phyloP scores from a whole-genome alignment of 352 stramenopile genomes.

The Globisporangium viniferum region DNA sequence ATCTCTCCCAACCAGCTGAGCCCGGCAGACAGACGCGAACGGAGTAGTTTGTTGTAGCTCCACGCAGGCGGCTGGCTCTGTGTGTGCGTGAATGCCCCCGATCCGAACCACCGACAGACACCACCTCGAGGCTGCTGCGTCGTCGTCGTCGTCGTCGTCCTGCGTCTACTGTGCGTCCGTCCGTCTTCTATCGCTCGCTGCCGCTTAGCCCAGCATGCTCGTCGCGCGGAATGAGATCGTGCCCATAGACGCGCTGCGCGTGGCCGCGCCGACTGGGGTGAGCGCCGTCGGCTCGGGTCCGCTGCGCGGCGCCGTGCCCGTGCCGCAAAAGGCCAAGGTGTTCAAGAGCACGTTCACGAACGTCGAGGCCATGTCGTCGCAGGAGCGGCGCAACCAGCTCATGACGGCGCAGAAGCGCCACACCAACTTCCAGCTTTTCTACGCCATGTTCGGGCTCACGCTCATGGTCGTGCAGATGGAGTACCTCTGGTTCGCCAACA shows the following conservation, averaged over 20 bases:
- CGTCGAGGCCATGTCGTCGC: slow-evolving; percentile 32
- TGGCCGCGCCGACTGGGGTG: background rate
- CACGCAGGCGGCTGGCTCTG: background rate
- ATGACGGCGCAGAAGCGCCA: slow-evolving; percentile 42
- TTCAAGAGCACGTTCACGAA: slow-evolving; percentile 27
- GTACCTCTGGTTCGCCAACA: slow-evolving; percentile 71
- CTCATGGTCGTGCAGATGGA: slow-evolving; percentile 80
- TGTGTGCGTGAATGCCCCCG: background rate
- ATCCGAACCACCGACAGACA: background rate
- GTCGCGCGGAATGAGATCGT: slow-evolving; percentile 63
- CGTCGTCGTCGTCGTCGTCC: background rate
- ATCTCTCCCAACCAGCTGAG: background rate
- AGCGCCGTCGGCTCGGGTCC: slow-evolving; percentile 2
- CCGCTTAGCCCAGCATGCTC: slow-evolving; percentile 27
- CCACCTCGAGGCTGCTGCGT: background rate
- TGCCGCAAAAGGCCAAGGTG: slow-evolving; percentile 11
- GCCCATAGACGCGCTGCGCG: slow-evolving; percentile 26
- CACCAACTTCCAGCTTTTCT: slow-evolving; percentile 69
- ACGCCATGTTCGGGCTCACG: slow-evolving; percentile 52
- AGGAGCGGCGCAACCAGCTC: slow-evolving; percentile 53
- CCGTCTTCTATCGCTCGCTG: background rate
- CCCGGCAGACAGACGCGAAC: background rate
- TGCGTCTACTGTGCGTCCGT: background rate
- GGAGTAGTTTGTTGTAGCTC: background rate
- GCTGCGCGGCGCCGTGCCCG: slow-evolving; percentile 10